Percentiles rank a stretch among this genome's conserved stretches.
Evolutionary conservation across 352 stramenopile species (phyloP).

Genomic region (Phytopythium ostracodes): DNA sequence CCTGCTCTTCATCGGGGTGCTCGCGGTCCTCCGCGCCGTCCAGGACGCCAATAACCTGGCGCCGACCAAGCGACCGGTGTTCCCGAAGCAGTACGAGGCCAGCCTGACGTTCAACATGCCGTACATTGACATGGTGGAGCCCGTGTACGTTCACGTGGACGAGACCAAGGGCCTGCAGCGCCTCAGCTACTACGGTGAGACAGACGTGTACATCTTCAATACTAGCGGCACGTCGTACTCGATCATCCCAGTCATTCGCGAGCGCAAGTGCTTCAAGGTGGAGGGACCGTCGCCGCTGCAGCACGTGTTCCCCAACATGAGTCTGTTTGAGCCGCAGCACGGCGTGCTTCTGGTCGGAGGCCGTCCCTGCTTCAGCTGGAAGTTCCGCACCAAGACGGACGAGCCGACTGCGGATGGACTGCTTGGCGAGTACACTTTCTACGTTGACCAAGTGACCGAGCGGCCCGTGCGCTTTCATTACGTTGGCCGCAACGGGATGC

Average conservation of each 20-base stretch:
- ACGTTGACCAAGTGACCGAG: constrained; percentile 73
- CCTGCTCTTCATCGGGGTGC: constrained; percentile 73
- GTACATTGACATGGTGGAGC: constrained; percentile 87
- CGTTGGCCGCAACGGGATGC: constrained; percentile 77
- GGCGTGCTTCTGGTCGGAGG: constrained; percentile 69
- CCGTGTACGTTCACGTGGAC: constrained; percentile 83
- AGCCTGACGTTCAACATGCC: constrained; percentile 87
- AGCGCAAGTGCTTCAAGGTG: constrained; percentile 75
- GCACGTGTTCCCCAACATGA: constrained; percentile 84
- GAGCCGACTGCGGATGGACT: constrained; percentile 58
- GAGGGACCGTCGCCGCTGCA: constrained; percentile 50
- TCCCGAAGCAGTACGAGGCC: constrained; percentile 84
- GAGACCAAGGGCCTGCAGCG: constrained; percentile 70
- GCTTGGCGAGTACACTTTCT: constrained; percentile 84
- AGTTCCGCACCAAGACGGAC: constrained; percentile 57
- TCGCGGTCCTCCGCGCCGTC: constrained; percentile 80
- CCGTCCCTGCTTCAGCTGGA: constrained; percentile 79
- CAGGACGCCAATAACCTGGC: constrained; percentile 71
- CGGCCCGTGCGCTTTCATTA: constrained; percentile 84
- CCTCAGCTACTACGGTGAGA: constrained; percentile 86
- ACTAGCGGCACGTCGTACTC: constrained; percentile 68
- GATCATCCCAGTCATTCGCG: constrained; percentile 75
- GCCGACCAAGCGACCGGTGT: constrained; percentile 62
- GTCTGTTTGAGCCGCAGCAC: constrained; percentile 79
- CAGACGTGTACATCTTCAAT: constrained; percentile 88